Conservation (phyloP, 306 rosid species). For the Acacia acuminata region DNA sequence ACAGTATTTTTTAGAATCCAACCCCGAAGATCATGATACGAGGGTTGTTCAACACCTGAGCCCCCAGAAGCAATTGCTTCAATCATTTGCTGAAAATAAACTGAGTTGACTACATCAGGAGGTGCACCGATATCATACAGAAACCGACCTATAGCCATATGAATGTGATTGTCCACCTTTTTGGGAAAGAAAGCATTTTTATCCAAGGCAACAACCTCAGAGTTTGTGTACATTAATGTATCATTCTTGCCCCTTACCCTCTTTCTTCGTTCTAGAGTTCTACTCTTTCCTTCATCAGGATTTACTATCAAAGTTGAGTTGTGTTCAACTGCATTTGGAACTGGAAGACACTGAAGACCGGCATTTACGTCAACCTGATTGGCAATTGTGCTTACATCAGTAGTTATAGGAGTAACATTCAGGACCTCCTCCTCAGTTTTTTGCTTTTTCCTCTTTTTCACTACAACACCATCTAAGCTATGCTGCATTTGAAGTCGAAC, state of each 20-base stretch:
- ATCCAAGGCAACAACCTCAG: slow-evolving; percentile 43
- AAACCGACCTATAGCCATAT: slow-evolving; percentile 85
- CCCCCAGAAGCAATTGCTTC: slow-evolving; percentile 78
- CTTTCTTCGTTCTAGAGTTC: slow-evolving; percentile 62
- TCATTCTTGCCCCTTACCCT: slow-evolving; percentile 57
- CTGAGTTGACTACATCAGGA: slow-evolving; percentile 75
- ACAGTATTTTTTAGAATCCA: slow-evolving; percentile 81
- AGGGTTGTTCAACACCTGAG: slow-evolving; percentile 48
- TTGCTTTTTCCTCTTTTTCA: slow-evolving; percentile 80
- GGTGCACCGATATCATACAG: slow-evolving; percentile 87
- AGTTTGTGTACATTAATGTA: slow-evolving; percentile 31
- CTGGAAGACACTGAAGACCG: slow-evolving; percentile 43
- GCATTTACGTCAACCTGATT: slow-evolving; percentile 51
- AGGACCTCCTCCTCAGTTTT: slow-evolving; percentile 80
- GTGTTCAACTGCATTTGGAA: slow-evolving; percentile 43
- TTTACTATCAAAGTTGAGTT: slow-evolving; percentile 37
- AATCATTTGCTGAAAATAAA: slow-evolving; percentile 78
- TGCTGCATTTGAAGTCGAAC: slow-evolving; percentile 71
- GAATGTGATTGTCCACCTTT: slow-evolving; percentile 47
- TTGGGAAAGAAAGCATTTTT: slow-evolving; percentile 39
- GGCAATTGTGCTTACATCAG: slow-evolving; percentile 38
- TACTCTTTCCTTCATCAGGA: slow-evolving; percentile 52
- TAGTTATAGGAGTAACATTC: slow-evolving; percentile 45
- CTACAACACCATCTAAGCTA: slow-evolving; percentile 83
- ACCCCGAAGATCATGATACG: slow-evolving; percentile 72